phyloP scores from a whole-genome alignment of 192 early-diverging fungal genomes.

The Globomyces pollinis-pini region DNA sequence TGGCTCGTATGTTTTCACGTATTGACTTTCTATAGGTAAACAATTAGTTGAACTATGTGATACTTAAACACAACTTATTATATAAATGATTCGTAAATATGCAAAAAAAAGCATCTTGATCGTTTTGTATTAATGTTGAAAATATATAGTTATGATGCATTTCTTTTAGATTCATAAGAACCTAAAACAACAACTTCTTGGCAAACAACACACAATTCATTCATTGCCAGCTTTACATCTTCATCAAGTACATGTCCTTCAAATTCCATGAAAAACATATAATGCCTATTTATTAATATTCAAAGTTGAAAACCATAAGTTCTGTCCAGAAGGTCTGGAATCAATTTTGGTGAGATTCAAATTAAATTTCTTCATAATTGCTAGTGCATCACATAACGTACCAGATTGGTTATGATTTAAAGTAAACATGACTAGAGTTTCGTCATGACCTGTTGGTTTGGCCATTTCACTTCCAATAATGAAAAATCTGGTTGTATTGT shows the following conservation, averaged over 20 bases:
- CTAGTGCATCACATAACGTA: slow-evolving; percentile 75
- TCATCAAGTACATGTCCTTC: slow-evolving; percentile 69
- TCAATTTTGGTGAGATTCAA: slow-evolving; percentile 90
- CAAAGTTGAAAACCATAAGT: slow-evolving; percentile 52
- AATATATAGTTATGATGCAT: too few species aligned
- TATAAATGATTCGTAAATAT: too few species aligned
- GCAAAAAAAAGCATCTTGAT: too few species aligned
- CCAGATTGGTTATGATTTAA: slow-evolving; percentile 84
- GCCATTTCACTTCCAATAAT: slow-evolving; percentile 67
- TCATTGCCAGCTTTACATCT: slow-evolving; percentile 56
- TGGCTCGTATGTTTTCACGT: slow-evolving; percentile 29
- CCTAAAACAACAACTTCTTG: too few species aligned
- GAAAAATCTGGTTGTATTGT: slow-evolving; percentile 91
- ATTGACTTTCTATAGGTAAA: slow-evolving; percentile 9
- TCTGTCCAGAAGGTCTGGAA: slow-evolving; percentile 69
- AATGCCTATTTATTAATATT: slow-evolving; percentile 69
- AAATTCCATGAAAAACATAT: slow-evolving; percentile 90
- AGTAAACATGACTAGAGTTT: slow-evolving; percentile 79
- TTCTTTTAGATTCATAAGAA: too few species aligned
- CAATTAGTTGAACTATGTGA: slow-evolving; percentile 28
- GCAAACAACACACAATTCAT: too few species aligned
- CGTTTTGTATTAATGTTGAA: too few species aligned
- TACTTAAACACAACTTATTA: too few species aligned
- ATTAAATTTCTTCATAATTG: slow-evolving; percentile 68
- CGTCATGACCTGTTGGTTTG: slow-evolving; percentile 60